A percentile compares a stretch with the other conserved stretches of the same genome.
These are phyloP conservation scores for Cladophialophora carrionii DNA, from an alignment of 2,329 filamentous ascomycete species.

Conservation along the genomic window DNA sequence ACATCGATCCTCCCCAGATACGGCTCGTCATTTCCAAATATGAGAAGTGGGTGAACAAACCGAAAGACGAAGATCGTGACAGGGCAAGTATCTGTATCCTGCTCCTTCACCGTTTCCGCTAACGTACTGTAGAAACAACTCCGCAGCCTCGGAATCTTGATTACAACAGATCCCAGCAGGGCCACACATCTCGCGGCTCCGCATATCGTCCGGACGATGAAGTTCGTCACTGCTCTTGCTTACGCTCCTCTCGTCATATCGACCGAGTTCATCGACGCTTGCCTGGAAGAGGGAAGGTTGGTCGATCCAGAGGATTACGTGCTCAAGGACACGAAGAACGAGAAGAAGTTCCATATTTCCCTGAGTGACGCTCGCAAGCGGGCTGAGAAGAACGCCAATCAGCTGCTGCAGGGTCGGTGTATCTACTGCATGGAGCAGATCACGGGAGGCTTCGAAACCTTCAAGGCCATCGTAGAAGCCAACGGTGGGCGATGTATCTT, in stretches of 20 bases:
- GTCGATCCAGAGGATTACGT: slow-evolving; percentile 67
- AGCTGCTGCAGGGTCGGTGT: slow-evolving; percentile 72
- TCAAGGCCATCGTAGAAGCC: slow-evolving; percentile 79
- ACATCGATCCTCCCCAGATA: slow-evolving; percentile 65
- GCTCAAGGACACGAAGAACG: slow-evolving; percentile 72
- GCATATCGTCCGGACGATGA: slow-evolving; percentile 82
- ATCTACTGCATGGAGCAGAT: slow-evolving; percentile 85
- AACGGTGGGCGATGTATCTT: slow-evolving; percentile 84
- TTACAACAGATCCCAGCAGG: slow-evolving; percentile 73
- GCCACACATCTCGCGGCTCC: slow-evolving; percentile 90
- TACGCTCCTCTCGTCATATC: slow-evolving; percentile 76
- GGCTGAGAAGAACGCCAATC: slow-evolving; percentile 75
- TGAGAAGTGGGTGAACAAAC: slow-evolving; percentile 74
- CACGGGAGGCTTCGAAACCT: slow-evolving; percentile 79
- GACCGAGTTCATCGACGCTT: slow-evolving; percentile 76
- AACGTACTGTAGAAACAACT: slow-evolving; percentile 67
- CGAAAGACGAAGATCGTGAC: slow-evolving; percentile 75
- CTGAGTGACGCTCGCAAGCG: slow-evolving; percentile 69
- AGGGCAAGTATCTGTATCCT: slow-evolving; percentile 61
- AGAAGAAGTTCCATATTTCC: slow-evolving; percentile 70
- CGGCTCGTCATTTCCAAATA: slow-evolving; percentile 83
- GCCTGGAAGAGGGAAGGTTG: slow-evolving; percentile 69
- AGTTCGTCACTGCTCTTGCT: slow-evolving; percentile 87
- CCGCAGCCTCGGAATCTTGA: slow-evolving; percentile 77
- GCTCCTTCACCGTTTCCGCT: slow-evolving; percentile 28